Evolutionary conservation across 768 basidiomycete species (phyloP).

Genomic region (Pulveroboletus sp.): DNA sequence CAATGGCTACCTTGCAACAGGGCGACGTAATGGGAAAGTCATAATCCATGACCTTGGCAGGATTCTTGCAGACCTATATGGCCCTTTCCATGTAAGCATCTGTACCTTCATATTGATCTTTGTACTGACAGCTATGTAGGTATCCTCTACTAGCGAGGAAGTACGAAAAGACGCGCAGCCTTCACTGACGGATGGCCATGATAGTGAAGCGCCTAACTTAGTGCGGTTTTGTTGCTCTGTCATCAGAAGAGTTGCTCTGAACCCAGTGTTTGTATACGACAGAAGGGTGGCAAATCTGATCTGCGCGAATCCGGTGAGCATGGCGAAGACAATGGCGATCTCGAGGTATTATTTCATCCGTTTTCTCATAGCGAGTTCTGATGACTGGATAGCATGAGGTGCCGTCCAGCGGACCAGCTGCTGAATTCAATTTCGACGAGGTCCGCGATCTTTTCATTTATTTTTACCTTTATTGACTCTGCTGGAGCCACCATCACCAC

Average conservation of each 20-base stretch:
- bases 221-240: not conserved
- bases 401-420: accelerated
- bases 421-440: not conserved
- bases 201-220: not conserved
- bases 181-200: not conserved
- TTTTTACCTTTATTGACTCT: not conserved
- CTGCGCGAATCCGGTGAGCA: not conserved
- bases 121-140: not conserved
- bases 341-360: not conserved
- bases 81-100: not conserved
- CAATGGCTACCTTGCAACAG: not conserved
- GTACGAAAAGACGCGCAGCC: no score
- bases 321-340: not conserved
- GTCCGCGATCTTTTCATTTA: not conserved
- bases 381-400: not conserved
- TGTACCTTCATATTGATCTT: not conserved
- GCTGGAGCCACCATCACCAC: not conserved
- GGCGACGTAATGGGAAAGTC: not conserved
- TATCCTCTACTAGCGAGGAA: not conserved
- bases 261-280: not conserved
- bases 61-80: not conserved
- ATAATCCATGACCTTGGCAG: not conserved
- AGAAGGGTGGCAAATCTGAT: not conserved
- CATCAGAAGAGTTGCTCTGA: not conserved
- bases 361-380: not conserved